Base-by-base conservation (phyloP, 2,329 filamentous ascomycete species). In the Penicillium sp. region DNA sequence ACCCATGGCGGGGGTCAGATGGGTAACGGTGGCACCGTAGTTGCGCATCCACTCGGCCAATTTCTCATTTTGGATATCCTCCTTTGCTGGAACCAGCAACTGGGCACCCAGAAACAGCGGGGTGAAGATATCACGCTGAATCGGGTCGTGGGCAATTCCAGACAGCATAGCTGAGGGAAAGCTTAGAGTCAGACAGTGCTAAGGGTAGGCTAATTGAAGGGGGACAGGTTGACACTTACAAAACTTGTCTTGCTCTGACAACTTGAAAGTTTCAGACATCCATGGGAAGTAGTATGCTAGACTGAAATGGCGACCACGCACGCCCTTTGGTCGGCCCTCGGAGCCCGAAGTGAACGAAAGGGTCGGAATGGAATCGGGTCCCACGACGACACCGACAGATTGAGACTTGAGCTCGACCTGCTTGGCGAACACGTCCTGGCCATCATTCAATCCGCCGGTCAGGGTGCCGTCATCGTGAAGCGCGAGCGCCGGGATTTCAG, bases 1-100 rank as follows among this genome's bases (percentile, higher is more conserved):
- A 47, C 90, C 90, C 90, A 97, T 96, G 48, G 93, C 93, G 8
- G 93, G 93, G 1, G 93, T 98, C 35, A 97, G 73, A 69, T 97
- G 93, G 9, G 86, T 89, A 18, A 90, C 86, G 12, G 84, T 95
- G 3, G 86, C 82, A 47, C 78, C 73, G 62, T 86, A 80, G 45
- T 85, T 80, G 45, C 78, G 76, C 78, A 96, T 88, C 93, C 93
- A 98, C 63, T 95, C 89, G 4, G 85, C 85, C 11, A 96, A 75
- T 59, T 78, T 83, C 70, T 95, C 90, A 65, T 96, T 86, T 46
- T 85, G 81, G 50, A 97, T 97, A 58, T 90, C 83, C 53, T 95
- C 90, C 48, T 80, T 80, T 9, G 87, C 80, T 1, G 90, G 90
- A 1, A 93, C 80, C 6, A 96, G 69, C 0, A 96, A 69, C 61